Base-by-base conservation (phyloP, 768 basidiomycete species). In the Chalciporus sphaerocephalus region DNA sequence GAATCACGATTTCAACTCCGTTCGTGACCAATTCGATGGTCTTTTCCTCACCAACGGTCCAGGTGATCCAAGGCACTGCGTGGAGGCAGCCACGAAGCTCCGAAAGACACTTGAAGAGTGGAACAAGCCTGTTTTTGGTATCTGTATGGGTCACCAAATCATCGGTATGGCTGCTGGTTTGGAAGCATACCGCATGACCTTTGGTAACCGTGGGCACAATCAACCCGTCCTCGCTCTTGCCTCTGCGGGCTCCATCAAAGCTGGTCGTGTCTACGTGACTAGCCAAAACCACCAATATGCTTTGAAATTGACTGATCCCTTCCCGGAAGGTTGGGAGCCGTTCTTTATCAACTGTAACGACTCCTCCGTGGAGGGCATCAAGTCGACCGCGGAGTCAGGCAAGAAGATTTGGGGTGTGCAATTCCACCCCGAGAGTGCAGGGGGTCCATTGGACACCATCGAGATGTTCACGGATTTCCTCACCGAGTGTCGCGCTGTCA, bases 271-370 rank as follows among this genome's bases (percentile, higher is more conserved):
- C 20, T 98, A 98, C 69, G 94, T 99, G 36, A 99, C 92, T 1
- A 92, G 90, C 55, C 90, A 92, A 85, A 97, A 99, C 69, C 93
- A 96, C 64, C 96, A 98, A 57, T 99, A 98, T 66, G 96, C 96
- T n/a, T 74, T 98, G 47, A 86, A 83, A 62, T 71, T 98, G 42
- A 84, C 86, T 50, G 95, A 98, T 60, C 88, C 92, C 4, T 96
- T 97, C 88, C 96, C 96, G 21, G 72, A 76, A 47, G 96, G 93
- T 15, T 99, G 92, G 93, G 92, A 95, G 56, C 95, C 95, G 0
- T 98, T 95, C 79, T 99, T 99, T 75, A 95, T 98, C 74, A 99
- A 97, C 70, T 96, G 92, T 71, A 98, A 97, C 60, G 95, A 98
- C 69, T 97, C 95, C 13, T 96, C 92, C 1, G 93, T 98, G 13